Percentiles rank a stretch among this genome's conserved stretches.
These are phyloP conservation scores for Eucalyptus curtisii DNA, from an alignment of 345 rosid species.

Conservation along the genomic window DNA sequence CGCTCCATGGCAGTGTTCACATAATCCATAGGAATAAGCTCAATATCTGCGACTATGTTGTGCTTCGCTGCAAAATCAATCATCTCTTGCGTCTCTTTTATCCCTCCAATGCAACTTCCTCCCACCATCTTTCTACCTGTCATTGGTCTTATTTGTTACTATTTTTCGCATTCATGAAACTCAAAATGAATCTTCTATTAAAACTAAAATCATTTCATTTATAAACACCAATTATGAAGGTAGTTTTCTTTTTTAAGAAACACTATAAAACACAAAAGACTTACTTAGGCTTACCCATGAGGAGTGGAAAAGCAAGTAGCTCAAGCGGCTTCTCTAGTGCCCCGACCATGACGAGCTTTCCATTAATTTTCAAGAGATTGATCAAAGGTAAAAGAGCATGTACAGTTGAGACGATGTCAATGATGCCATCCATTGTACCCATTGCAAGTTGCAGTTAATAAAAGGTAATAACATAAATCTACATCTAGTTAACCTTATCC, in stretches of 20 bases:
- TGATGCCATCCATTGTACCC: no score
- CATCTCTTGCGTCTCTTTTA: conserved; percentile 24
- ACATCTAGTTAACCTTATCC: no score
- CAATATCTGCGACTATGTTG: not conserved
- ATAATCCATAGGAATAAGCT: conserved; percentile 5
- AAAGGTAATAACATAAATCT: no score
- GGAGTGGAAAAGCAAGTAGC: no score
- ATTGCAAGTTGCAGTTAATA: no score
- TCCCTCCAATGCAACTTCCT: conserved; percentile 2
- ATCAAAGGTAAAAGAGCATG: no score
- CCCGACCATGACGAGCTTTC: no score
- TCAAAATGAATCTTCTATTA: not conserved
- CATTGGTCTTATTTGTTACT: not conserved
- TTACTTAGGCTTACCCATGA: no score
- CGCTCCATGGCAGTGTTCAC: conserved; percentile 8
- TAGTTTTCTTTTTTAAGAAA: not conserved
- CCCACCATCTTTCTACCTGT: conserved; percentile 5
- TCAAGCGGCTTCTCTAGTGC: no score
- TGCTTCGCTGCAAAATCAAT: conserved; percentile 4
- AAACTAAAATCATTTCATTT: not conserved
- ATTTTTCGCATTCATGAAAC: not conserved
- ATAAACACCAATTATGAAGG: not conserved
- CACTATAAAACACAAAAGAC: not conserved
- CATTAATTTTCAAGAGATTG: no score
- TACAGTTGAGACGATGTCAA: no score